Percentiles rank a stretch among this genome's conserved stretches.
Conservation (phyloP, 768 basidiomycete species). For the Chalciporus piperatus region DNA sequence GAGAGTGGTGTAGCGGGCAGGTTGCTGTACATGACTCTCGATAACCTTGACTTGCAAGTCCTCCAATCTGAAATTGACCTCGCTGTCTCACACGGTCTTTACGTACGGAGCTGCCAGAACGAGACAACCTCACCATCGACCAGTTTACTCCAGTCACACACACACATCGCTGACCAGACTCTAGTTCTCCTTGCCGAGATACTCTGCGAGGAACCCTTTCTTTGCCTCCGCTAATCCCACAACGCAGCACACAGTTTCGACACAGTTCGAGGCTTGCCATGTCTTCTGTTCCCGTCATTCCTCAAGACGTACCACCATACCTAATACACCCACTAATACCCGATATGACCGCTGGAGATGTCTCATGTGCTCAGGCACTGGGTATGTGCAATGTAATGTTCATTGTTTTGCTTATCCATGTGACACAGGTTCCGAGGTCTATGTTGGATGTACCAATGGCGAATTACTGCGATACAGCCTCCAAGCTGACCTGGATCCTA, state of each 20-base stretch:
- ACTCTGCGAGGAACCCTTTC: neutral
- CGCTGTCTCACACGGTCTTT: conserved; percentile 10
- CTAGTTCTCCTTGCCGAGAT: neutral
- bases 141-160: no score
- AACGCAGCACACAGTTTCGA: neutral
- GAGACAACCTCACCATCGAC: neutral
- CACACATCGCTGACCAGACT: neutral
- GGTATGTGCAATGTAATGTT: conserved; percentile 34
- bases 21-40: conserved; percentile 17
- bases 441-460: conserved; percentile 83
- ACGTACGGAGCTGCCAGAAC: no score
- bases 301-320: conserved; percentile 61
- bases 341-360: conserved; percentile 24
- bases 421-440: conserved; percentile 74
- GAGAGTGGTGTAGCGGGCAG: conserved; percentile 7
- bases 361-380: conserved; percentile 53
- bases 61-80: neutral
- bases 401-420: conserved; percentile 2
- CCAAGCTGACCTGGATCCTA: conserved; percentile 50
- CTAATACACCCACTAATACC: conserved; percentile 49
- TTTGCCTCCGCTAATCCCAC: neutral
- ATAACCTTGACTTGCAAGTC: neutral
- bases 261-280: conserved; percentile 7
- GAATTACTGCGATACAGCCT: conserved; percentile 78
- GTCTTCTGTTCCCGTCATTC: conserved; percentile 25